A percentile compares a stretch with the other conserved stretches of the same genome.
These are phyloP conservation scores for Vaucheria bursata DNA, from an alignment of 352 stramenopile genomes.

Conservation along the genomic window DNA sequence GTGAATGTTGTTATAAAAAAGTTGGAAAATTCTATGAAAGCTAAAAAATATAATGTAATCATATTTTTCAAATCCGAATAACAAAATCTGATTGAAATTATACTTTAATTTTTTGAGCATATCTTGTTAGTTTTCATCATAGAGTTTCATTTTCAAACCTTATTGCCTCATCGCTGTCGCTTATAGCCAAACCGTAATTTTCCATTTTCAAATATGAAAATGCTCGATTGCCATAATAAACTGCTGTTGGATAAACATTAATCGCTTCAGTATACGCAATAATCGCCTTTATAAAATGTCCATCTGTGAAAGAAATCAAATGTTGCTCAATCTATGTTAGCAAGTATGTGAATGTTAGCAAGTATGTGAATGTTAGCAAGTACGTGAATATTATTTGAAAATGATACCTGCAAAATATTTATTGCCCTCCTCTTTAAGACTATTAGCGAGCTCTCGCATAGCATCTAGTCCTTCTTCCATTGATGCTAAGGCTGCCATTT, in stretches of 20 bases:
- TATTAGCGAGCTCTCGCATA: background rate
- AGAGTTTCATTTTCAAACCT: constrained; percentile 16
- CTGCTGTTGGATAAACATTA: constrained; percentile 68
- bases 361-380: background rate
- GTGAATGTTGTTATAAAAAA: too few species aligned
- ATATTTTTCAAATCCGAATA: too few species aligned
- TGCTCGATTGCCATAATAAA: constrained; percentile 86
- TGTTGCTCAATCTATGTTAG: background rate
- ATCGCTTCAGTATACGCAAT: constrained; percentile 79
- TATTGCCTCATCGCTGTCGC: constrained; percentile 87
- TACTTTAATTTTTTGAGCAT: too few species aligned
- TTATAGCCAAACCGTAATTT: constrained; percentile 93
- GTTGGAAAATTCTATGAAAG: too few species aligned
- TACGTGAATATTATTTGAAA: background rate
- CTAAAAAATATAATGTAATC: too few species aligned
- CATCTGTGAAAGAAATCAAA: constrained; percentile 49
- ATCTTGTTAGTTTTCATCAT: too few species aligned
- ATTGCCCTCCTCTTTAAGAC: constrained; percentile 1
- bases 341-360: background rate
- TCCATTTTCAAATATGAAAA: constrained; percentile 95
- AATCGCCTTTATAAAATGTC: constrained; percentile 66
- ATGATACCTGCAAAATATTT: background rate
- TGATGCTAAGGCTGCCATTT: background rate
- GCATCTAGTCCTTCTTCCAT: background rate
- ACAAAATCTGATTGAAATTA: too few species aligned